Evolutionary conservation across 768 basidiomycete species (phyloP), one percentile per base, ranked within the genome.

Genomic region (Naganishia friedmannii): DNA sequence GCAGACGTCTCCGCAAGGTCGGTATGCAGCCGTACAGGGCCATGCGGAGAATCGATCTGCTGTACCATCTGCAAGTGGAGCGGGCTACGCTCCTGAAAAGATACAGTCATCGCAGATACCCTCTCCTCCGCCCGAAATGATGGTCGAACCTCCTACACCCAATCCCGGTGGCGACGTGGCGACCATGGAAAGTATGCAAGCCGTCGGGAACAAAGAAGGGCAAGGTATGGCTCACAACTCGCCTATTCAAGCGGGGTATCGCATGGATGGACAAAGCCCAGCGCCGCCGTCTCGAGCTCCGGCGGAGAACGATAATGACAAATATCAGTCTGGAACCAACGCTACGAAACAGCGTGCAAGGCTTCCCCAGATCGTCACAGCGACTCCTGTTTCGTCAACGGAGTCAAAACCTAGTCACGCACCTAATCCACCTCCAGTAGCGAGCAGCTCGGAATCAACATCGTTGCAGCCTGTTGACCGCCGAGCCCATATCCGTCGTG

Each of bases 401-500:
- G 17, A 37, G 29, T 19, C 54, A 46, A 54, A 57, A 57, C 9
- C 53, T 9, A 55, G 51, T 19, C 31, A 5, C 23, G n/a, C 21
- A 15, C 51, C 21, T 26, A 34, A 67, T 32, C 23, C 51, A 13
- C 17, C 15, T 39, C 31, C 48, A 19, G 53, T 32, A 26, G 53
- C 65, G 3, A 28, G 66, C 6, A 29, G 53, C 21, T 32, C 32
- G 7, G 34, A 70, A 34, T 6, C 69, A 6, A 55, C 34, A 26
- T 70, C 60, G 7, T 46, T 66, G 8, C 42, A 45, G 63, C 63
- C 63, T 29, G 10, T 65, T 12, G 63, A 34, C 48, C 79, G 73
- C 37, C 51, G 72, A 45, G 60, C 39, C 3, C 60, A 53, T 46
- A 31, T 54, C 39, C 88, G 29, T 86, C 90, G 29, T 85, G 93